Percentiles rank a stretch among this genome's conserved stretches.
Evolutionary conservation across 2,329 filamentous ascomycete species (phyloP).

Genomic region (Bipolaris sorokiniana): DNA sequence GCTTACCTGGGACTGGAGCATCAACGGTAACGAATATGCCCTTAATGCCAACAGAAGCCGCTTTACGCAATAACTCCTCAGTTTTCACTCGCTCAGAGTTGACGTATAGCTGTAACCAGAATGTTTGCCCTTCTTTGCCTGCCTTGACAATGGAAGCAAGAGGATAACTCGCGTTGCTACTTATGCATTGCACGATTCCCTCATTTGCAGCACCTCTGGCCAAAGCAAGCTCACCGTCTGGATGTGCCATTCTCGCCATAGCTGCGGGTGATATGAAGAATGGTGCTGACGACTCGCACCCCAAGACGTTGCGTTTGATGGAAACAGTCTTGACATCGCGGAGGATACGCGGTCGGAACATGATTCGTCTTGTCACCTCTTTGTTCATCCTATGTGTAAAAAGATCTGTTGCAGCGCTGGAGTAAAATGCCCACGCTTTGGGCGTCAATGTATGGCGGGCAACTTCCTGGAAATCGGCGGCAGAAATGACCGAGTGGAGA

Average conservation of each 20-base stretch:
- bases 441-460: conserved; percentile 46
- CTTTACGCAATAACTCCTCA: conserved; percentile 25
- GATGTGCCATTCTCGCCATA: conserved; percentile 36
- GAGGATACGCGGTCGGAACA: conserved; percentile 56
- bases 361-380: conserved; percentile 53
- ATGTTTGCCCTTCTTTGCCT: conserved; percentile 8
- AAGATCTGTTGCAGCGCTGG: conserved; percentile 59
- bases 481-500: conserved; percentile 48
- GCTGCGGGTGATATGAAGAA: conserved; percentile 43
- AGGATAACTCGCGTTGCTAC: conserved; percentile 24
- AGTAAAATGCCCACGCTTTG: conserved; percentile 56
- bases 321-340: conserved; percentile 43
- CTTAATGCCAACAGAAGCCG: conserved; percentile 20
- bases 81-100: conserved; percentile 23
- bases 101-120: conserved; percentile 40
- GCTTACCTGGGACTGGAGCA: conserved; percentile 33
- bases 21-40: conserved; percentile 34
- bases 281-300: conserved; percentile 24
- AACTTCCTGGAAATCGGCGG: conserved; percentile 53
- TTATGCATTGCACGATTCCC: conserved; percentile 40
- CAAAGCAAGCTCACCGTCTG: conserved; percentile 40
- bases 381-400: conserved; percentile 54
- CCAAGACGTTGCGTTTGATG: conserved; percentile 28
- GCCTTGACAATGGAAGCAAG: neutral
- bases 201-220: conserved; percentile 31